Base-by-base conservation (phyloP, 192 early-diverging fungal species). In the Backusella psychrophila region DNA sequence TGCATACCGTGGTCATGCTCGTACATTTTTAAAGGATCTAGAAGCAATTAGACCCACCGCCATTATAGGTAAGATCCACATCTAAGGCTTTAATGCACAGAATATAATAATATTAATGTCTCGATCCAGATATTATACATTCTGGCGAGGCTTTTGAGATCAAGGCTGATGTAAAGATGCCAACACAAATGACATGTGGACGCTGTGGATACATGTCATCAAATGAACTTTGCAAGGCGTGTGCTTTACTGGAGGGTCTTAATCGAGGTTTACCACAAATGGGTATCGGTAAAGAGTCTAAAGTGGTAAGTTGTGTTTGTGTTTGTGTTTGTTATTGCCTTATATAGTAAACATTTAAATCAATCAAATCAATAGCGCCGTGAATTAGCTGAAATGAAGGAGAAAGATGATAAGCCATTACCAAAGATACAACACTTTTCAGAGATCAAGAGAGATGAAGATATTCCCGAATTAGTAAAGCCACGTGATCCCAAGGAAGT, bases 171-270 rank as follows among this genome's bases (percentile, higher is more conserved):
- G 88, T 92, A 34, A 89, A 91, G 77, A 77, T 93, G 76, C 92
- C 91, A 1, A 84, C 53, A 4, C 87, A 87, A 81, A 74, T 89
- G 26, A 86, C 83, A 12, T 98, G 97, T 81, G 88, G 90, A 72
- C 86, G 95, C 42, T 99, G 98, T 77, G 98, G 98, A 31, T 99
- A 98, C 75, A 97, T 99, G 80, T 93, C 95, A 42, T 93, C 91
- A 23, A 94, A 97, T 76, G 87, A 91, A 33, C 78, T 97, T 8
- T 99, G 97, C 83, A 98, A 99, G 81, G 96, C 97, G 0, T 99
- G 97, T 81, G 85, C 95, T 29, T 81, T 99, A 68, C 83, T 99
- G 5, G 97, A 99, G 75, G 96, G 96, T 0, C 79, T 99, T 56
- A 96, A 99, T 78, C 87, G 90, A 42, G 97, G 97, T 0, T 78